phyloP scores from a whole-genome alignment of 208 protist genomes.

The Angomonas desouzai region DNA sequence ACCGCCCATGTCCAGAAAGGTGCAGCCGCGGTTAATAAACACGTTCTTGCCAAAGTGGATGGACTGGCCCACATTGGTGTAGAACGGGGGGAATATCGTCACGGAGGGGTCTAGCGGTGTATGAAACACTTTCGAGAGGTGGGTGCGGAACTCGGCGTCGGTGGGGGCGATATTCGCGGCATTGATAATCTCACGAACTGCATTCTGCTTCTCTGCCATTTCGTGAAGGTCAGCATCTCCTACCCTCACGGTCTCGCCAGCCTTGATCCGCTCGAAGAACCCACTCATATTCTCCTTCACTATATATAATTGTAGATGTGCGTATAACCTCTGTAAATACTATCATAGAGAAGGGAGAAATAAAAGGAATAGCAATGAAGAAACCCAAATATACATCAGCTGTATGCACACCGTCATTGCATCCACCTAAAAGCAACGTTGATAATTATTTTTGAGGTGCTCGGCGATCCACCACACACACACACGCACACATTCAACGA shows the following conservation, averaged over 20 bases:
- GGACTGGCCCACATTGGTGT: conserved; percentile 19
- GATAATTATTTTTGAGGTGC: not conserved
- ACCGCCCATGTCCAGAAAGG: conserved; percentile 57
- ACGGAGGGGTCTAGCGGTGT: not conserved
- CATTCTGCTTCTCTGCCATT: not conserved
- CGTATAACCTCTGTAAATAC: too few relatives aligned
- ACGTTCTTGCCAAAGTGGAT: conserved; percentile 56
- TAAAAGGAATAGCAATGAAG: not conserved
- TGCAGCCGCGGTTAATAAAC: conserved; percentile 62
- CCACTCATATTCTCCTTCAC: not conserved
- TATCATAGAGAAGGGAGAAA: conserved; percentile 1
- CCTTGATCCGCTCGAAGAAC: not conserved
- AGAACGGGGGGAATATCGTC: conserved; percentile 12
- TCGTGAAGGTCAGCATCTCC: not conserved
- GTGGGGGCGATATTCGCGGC: conserved; percentile 1
- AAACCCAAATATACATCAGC: too few relatives aligned
- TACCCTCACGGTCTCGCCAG: not conserved
- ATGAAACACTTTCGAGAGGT: not conserved
- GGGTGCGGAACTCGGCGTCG: not conserved
- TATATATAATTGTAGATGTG: not conserved
- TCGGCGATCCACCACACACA: too few relatives aligned
- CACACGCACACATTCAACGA: too few relatives aligned
- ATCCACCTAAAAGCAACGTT: not conserved
- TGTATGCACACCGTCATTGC: not conserved
- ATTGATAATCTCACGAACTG: not conserved